phyloP scores from a whole-genome alignment of 768 basidiomycete species.

The Lentinula detonsa region DNA sequence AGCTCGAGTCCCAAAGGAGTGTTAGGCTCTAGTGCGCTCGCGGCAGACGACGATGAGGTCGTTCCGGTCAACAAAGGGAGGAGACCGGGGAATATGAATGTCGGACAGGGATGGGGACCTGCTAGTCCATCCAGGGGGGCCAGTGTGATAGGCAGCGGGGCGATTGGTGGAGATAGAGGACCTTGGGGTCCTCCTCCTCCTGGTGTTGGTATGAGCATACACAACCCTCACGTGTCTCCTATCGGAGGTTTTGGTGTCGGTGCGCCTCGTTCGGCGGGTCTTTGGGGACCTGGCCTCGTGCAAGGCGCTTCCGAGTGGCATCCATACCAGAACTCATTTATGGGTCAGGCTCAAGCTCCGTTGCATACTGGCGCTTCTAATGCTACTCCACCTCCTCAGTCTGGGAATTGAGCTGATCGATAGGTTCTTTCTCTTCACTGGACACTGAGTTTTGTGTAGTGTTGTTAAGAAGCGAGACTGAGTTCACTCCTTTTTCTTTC shows the following conservation, averaged over 20 bases:
- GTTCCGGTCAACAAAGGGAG: slow-evolving; percentile 24
- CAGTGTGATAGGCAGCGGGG: neutral
- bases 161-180: slow-evolving; percentile 6
- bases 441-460: too few species aligned
- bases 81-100: slow-evolving; percentile 12
- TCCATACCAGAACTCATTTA: too few species aligned
- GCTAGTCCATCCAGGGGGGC: neutral
- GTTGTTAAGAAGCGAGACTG: too few species aligned
- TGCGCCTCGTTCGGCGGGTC: too few species aligned
- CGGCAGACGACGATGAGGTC: slow-evolving; percentile 78
- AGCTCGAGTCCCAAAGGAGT: slow-evolving; percentile 57
- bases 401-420: too few species aligned
- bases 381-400: too few species aligned
- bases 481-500: too few species aligned
- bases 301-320: too few species aligned
- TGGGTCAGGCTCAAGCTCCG: too few species aligned
- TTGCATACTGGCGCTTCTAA: too few species aligned
- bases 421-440: too few species aligned
- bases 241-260: neutral
- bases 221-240: neutral
- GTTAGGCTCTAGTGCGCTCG: slow-evolving; percentile 72
- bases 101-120: neutral
- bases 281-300: too few species aligned
- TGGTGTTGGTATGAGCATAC: neutral
- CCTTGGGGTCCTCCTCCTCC: neutral